These are phyloP conservation scores for Eucalyptus curtisii DNA, from an alignment of 345 rosid genomes.

Conservation along the genomic window DNA sequence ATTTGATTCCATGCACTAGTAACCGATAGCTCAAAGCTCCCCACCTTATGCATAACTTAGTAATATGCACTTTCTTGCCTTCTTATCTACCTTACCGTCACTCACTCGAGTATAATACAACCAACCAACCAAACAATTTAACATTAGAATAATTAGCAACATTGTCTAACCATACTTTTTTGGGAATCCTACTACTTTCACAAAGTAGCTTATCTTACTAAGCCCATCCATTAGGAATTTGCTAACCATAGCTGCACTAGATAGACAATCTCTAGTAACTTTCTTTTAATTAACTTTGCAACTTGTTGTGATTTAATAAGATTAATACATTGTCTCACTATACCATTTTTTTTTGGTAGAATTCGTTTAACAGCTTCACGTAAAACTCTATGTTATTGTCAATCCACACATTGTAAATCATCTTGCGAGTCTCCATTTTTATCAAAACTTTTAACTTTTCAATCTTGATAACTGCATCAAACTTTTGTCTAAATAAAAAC, in stretches of 20 bases:
- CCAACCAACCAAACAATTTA: not conserved
- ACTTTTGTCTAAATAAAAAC: not conserved
- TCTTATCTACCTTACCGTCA: not conserved
- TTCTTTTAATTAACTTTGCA: not conserved
- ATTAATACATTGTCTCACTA: not conserved
- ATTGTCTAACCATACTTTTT: not conserved
- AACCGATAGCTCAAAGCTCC: not conserved
- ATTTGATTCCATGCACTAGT: not conserved
- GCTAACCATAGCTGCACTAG: not conserved
- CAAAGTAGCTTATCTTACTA: not conserved
- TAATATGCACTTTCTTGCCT: not conserved
- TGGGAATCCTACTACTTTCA: not conserved
- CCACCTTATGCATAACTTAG: not conserved
- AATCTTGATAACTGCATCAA: not conserved
- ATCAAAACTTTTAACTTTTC: not conserved
- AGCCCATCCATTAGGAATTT: not conserved
- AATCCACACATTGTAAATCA: not conserved
- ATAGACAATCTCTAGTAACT: not conserved
- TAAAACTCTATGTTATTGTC: not conserved
- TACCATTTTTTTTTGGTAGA: not conserved
- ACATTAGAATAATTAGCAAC: not conserved
- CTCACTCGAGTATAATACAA: not conserved
- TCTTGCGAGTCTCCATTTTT: not conserved
- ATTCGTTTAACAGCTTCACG: not conserved
- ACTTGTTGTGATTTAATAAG: not conserved